Base-by-base conservation (phyloP, 768 basidiomycete species). In the Exsudoporus frostii region DNA sequence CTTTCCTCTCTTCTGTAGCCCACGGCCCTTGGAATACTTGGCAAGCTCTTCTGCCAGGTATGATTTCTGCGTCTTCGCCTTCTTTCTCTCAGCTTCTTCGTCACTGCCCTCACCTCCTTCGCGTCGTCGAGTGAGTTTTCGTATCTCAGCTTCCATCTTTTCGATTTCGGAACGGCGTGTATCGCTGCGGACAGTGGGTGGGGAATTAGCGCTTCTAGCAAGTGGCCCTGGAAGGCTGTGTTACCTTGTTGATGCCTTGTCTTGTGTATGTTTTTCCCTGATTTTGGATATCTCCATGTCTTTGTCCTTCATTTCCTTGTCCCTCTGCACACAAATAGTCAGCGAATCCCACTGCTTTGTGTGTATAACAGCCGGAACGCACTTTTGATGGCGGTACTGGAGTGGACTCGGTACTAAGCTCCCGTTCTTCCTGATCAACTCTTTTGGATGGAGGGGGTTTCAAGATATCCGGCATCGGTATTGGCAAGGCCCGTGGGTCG, bases 131-230 rank as follows among this genome's bases (percentile, higher is more conserved):
- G 82, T 76, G 7, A 96, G 81, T 56, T 82, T 86, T 24, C 90
- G 86, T 50, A 98, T 88, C 41, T 92, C 89, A 7, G 83, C 84
- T 69, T 98, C 92, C 85, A 98, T 90, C 61, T 81, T 86, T 60
- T 85, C 86, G 46, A 97, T 90, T 66, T 93, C 85, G 7, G 82
- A 76, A 63, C 86, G 81, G 20, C 89, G 87, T 11, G 79, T 71
- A 32, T 77, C 76, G 48, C 88, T 92, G 53, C 5, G 42, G 33
- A 27, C 5, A 20, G 45, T 45, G 54, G 38, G 6, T 15, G 15
- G 30, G 22, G 34, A 32, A 30, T 54, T 24, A 64, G 45, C 22
- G 19, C 25, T 14, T 10, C 30, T 24, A 15, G 2, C 27, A 0
- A 5, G 34, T 5, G 19, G 29, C 34, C 19, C 22, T 10, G 25